Base-by-base conservation (phyloP, 176 grass and related monocot species). In the Olyra latifolia region DNA sequence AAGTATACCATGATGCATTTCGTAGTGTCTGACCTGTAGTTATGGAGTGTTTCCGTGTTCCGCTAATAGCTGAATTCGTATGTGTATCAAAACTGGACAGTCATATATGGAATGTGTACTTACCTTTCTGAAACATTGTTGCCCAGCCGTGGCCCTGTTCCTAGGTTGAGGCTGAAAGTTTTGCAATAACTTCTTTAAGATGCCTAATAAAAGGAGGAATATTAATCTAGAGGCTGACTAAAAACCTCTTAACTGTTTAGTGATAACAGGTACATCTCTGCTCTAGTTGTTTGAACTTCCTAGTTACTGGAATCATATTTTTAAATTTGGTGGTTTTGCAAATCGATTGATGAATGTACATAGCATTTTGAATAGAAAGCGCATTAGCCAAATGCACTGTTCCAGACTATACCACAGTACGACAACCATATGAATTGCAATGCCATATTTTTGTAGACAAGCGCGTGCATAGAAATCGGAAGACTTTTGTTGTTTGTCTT, bases 371-470 rank as follows among this genome's bases (percentile, higher is more conserved):
- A 69, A 69, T 0, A 45, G 12, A 56, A 56, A 69, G 12, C 40
- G 45, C 6, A 69, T n/a, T 69, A 24, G 23, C 22, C 3, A 2
- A 56, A 46, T 46, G 41, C 8, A 69, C 14, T 69, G 66, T 23
- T 69, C 41, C 25, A 12, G 11, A 25, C 66, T 44, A 43, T 43
- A 5, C 42, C 6, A 22, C 40, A 68, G n/a, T 69, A 69, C 25
- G 41, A 15, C 12, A 46, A 12, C n/a, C 66, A 69, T 44, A 69
- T 69, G 22, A 46, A 46, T 69, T 43, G 41, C 66, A 27, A 7
- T 28, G 42, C 8, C 66, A 69, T 45, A 47, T 69, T 69, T 7
- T 69, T 69, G 22, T 69, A 69, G 66, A 62, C 13, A 69, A 69
- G 42, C n/a, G 25, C 25, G n/a, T 69, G 43, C 42, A 27, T 27